These are phyloP conservation scores for Echinosophora koreensis DNA, from an alignment of 306 rosid species.

Conservation along the genomic window DNA sequence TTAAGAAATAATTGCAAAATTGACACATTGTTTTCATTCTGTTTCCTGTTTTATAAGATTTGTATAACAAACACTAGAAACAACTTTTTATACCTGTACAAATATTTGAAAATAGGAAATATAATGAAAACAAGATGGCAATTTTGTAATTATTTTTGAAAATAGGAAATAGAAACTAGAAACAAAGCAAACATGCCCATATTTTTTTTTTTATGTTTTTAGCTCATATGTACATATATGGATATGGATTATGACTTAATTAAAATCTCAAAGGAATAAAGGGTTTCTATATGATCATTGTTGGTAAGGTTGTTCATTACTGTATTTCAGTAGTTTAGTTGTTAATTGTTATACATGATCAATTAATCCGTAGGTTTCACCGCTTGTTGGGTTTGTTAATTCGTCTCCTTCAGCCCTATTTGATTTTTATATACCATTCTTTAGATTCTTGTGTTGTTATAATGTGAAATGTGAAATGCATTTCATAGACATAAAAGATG, in stretches of 20 bases:
- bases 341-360: background rate
- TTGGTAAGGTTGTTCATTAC: slow-evolving; percentile 1
- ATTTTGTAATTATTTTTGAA: too few relatives aligned
- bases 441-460: background rate
- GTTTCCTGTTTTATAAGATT: too few relatives aligned
- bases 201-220: background rate
- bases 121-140: too few relatives aligned
- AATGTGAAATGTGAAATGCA: background rate
- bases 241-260: background rate
- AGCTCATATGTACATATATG: background rate
- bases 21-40: too few relatives aligned
- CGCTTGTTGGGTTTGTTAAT: background rate
- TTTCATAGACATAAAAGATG: background rate
- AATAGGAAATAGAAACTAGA: too few relatives aligned
- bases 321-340: background rate
- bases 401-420: background rate
- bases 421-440: too few relatives aligned
- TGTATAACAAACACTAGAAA: too few relatives aligned
- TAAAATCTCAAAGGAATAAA: background rate
- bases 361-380: background rate
- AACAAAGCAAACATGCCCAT: too few relatives aligned
- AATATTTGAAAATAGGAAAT: too few relatives aligned
- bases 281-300: background rate
- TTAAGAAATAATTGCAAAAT: too few relatives aligned
- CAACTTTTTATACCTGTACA: too few relatives aligned